Percentiles rank a stretch among this genome's conserved stretches.
Conservation (phyloP, 139 green algal genomes). For the Choricystis sp. region DNA sequence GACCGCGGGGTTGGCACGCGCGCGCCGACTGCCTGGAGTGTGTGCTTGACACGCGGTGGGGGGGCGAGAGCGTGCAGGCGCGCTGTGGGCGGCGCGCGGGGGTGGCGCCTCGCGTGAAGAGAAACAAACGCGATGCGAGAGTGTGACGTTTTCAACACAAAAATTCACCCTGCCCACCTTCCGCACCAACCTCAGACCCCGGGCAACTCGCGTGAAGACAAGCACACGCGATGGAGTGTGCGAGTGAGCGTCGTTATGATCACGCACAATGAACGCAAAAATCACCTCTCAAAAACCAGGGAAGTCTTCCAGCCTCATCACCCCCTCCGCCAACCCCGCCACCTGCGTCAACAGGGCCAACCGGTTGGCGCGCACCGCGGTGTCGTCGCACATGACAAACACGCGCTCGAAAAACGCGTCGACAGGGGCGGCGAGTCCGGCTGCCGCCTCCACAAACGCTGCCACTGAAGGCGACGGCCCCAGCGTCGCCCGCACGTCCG, state of each 20-base stretch:
- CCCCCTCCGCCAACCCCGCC: conserved; percentile 52
- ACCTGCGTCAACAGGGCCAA: conserved; percentile 71
- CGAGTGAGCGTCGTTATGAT: background rate
- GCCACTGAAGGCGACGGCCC: conserved; percentile 17
- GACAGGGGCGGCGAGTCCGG: conserved; percentile 45
- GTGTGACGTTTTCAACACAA: too few species aligned
- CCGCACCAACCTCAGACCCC: background rate
- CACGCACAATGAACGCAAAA: background rate
- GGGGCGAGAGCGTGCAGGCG: too few species aligned
- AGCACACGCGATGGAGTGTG: too few species aligned
- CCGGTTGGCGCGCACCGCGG: conserved; percentile 53
- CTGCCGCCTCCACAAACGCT: conserved; percentile 37
- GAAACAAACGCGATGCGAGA: too few species aligned
- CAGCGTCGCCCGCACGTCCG: conserved; percentile 12
- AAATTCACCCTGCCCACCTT: background rate
- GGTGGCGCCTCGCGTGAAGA: too few species aligned
- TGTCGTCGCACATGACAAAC: conserved; percentile 83
- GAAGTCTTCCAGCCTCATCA: conserved; percentile 75
- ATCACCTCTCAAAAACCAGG: conserved; percentile 69
- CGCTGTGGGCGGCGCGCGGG: too few species aligned
- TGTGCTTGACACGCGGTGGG: too few species aligned
- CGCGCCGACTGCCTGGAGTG: too few species aligned
- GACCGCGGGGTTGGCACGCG: too few species aligned
- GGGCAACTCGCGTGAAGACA: background rate
- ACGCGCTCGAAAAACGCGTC: conserved; percentile 86